Evolutionary conservation across 1,284 basidiomycete genomes (phyloP), one percentile per base, ranked within the genome.

Genomic region (Trametes hirsuta): DNA sequence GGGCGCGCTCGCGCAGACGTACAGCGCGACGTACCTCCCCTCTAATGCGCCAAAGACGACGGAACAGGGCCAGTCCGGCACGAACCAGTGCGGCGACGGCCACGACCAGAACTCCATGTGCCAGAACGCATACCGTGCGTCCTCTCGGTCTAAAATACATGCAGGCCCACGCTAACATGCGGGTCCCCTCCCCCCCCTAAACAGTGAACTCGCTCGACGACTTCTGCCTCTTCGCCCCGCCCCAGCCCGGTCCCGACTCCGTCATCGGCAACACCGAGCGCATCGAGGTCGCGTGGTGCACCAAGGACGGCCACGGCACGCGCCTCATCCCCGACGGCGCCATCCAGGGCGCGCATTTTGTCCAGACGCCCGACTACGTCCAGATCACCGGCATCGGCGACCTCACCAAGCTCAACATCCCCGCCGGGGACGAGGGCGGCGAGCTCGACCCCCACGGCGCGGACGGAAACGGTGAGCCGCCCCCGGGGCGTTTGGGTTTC

Each of bases 261-360:
- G 73, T 71, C 40, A 84, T 87, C 60, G 84, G 81, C 40, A 77
- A 86, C 69, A 84, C 81, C 6, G 85, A 88, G 82, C 83, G 82
- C 53, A 78, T 85, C 55, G 83, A 86, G 67, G 86, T 91, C 48
- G 76, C 89, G 37, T 92, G 86, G 85, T 93, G 90, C 70, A 78
- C 78, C 36, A 82, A 87, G 77, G 83, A 76, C 60, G 84, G 84
- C 39, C 84, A 84, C 57, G 89, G 88, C 22, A 86, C 87, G 4
- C 86, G 88, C 46, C 73, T 92, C 61, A 92, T 95, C 65, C 93
- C 92, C 21, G 81, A 86, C 59, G 91, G 89, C 21, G 77, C 90
- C 15, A 84, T 94, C 70, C 79, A 76, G 18, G 85, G 86, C 54
- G 91, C 86, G n/a, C 90, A 91, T 71, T 87, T 86, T 64, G 77